Evolutionary conservation across 2,329 filamentous ascomycete species (phyloP), one percentile per base, ranked within the genome.

Genomic region (Aspergillus sp.): DNA sequence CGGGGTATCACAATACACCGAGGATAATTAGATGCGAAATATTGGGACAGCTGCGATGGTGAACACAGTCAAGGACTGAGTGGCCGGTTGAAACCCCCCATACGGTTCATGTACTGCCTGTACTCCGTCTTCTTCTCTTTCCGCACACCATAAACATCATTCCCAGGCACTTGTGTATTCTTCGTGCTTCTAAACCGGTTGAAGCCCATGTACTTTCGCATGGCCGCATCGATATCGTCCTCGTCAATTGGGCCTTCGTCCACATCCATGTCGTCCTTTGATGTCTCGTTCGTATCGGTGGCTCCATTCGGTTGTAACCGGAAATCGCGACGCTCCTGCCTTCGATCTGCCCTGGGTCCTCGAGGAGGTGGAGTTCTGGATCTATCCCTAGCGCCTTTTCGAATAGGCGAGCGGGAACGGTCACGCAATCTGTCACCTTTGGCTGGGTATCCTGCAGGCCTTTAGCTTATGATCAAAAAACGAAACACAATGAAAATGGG

Each of bases 81-180:
- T 29, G 73, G 72, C 51, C 72, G 60, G 55, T 75, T 75, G 61
- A 75, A 75, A 46, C 73, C 73, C 48, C 72, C 72, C 29, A 65
- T 53, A 53, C 73, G 72, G 52, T 74, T 76, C 81, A 98, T 98
- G 69, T 98, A 98, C 78, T 98, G 93, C 57, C 93, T 79, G 63
- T 96, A 97, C 73, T 94, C 81, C 9, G 84, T 86, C 80, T 88
- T 90, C 81, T 95, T 96, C 71, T 93, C 88, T 75, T 93, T 96
- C 56, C 84, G 76, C 44, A 96, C 82, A 0, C 76, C 88, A 46
- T 86, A 90, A 38, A 84, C 81, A 62, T 89, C 82, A 63, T 98
- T 98, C 2, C 93, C 93, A 0, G 80, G 77, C 1, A 98, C 83
- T 63, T 96, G 94, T 46, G 85, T 88, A 50, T 86, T 82, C 69